phyloP scores from a whole-genome alignment of 441 rosid species.

The Kokia cookei region DNA sequence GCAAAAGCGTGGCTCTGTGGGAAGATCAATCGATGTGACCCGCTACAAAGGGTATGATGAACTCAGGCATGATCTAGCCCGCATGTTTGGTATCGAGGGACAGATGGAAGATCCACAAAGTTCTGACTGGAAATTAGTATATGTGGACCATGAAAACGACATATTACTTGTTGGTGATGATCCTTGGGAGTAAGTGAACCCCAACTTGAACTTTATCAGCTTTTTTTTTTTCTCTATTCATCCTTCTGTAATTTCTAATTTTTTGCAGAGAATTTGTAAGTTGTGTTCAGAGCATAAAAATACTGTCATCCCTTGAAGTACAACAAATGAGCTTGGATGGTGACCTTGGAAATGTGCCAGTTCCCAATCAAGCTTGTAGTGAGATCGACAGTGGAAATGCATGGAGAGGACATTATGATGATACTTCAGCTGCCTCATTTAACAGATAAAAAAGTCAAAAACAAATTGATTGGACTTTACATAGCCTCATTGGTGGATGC shows the following conservation, averaged over 20 bases:
- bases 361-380: constrained; percentile 77
- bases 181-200: constrained; percentile 92
- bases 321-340: constrained; percentile 99
- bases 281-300: constrained; percentile 93
- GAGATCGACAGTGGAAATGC: constrained; percentile 82
- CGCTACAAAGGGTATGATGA: constrained; percentile 79
- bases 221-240: neutral
- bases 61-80: constrained; percentile 81
- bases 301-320: constrained; percentile 90
- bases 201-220: neutral
- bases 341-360: constrained; percentile 59
- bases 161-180: constrained; percentile 94
- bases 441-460: constrained; percentile 35
- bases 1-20: constrained; percentile 97
- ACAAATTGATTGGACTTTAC: neutral
- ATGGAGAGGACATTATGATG: constrained; percentile 86
- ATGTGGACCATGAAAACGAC: constrained; percentile 88
- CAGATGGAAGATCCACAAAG: constrained; percentile 88
- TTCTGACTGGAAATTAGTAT: constrained; percentile 92
- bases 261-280: constrained; percentile 76
- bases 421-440: constrained; percentile 81
- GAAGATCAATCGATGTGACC: constrained; percentile 90
- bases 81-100: constrained; percentile 93
- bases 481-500: neutral
- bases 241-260: neutral